Evolutionary conservation across 768 basidiomycete genomes (phyloP).

Genomic region (Naganishia friedmannii): DNA sequence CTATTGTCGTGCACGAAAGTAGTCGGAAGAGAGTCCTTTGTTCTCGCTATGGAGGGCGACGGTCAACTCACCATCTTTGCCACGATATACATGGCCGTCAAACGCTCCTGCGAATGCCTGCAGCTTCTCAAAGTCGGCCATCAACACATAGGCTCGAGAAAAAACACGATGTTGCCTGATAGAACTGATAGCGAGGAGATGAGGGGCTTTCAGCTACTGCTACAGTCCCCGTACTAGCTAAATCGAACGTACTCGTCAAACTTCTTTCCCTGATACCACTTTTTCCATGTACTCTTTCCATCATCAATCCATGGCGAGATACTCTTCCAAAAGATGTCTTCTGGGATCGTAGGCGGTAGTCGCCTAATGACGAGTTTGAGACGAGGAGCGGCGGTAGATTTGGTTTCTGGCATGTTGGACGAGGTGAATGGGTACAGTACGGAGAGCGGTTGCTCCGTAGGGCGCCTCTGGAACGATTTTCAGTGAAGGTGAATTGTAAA

Average conservation of each 20-base stretch:
- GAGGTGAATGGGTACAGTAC: too few relatives aligned
- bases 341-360: slow-evolving; percentile 86
- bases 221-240: slow-evolving; percentile 60
- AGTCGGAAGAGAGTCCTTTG: background rate
- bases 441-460: background rate
- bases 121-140: slow-evolving; percentile 71
- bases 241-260: slow-evolving; percentile 55
- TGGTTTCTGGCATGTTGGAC: slow-evolving; percentile 12
- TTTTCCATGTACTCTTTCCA: slow-evolving; percentile 42
- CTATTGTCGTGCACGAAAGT: slow-evolving; percentile 53
- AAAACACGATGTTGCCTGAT: slow-evolving; percentile 72
- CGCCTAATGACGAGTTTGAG: slow-evolving; percentile 79
- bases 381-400: slow-evolving; percentile 25
- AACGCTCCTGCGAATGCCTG: slow-evolving; percentile 75
- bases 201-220: background rate
- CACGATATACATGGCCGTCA: slow-evolving; percentile 85
- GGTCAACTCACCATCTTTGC: slow-evolving; percentile 75
- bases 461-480: background rate
- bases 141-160: slow-evolving; percentile 87
- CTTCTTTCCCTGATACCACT: slow-evolving; percentile 41
- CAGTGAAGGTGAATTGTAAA: background rate
- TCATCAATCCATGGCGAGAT: slow-evolving; percentile 65
- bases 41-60: background rate
- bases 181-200: slow-evolving; percentile 57
- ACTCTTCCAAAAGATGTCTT: slow-evolving; percentile 89